Base-by-base conservation (phyloP, 2,329 filamentous ascomycete species). In the Fusarium xylarioides region DNA sequence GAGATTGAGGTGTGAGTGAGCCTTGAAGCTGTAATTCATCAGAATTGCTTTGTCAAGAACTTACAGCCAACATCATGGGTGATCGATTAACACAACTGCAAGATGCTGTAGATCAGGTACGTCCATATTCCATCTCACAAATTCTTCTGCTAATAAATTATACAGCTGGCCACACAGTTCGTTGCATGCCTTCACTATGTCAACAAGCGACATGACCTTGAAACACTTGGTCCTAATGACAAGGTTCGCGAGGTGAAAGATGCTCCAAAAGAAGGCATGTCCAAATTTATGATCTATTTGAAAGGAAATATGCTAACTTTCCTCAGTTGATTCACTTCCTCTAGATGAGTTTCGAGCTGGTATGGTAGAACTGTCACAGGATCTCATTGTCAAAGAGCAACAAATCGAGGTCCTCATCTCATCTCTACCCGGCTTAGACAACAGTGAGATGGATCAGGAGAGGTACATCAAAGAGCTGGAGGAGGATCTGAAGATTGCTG, bases 51-150 rank as follows among this genome's bases (percentile, higher is more conserved):
- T 64, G 44, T 63, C 44, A 18, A 50, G 61, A 52, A 59, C 15
- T 44, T 21, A 66, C 54, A 66, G 37, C 46, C 30, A 49, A n/a
- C 71, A 82, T 72, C 11, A 94, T 94, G 91, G 88, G 88, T 34
- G 94, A 97, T 80, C 87, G 92, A 70, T 87, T 97, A 65, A 95
- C 94, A 3, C 93, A 96, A 81, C 86, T 96, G 65, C 94, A 97
- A 82, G 93, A 96, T 84, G 91, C 93, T 81, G 89, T 95, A 68
- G 93, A 96, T 79, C 91, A 95, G 87, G 93, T 93, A 84, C 38
- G 82, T 32, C 7, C 4, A 42, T 11, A 10, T 12, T 26, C 9
- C 11, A 3, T n/a, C 21, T 32, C 23, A 3, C 14, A 10, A 8
- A n/a, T 18, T n/a, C 10, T 28, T 37, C 11, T 28, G 9, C 67